Percentiles rank a stretch among this genome's conserved stretches.
Evolutionary conservation across 441 rosid species (phyloP).

Genomic region (Adansonia gregorii): DNA sequence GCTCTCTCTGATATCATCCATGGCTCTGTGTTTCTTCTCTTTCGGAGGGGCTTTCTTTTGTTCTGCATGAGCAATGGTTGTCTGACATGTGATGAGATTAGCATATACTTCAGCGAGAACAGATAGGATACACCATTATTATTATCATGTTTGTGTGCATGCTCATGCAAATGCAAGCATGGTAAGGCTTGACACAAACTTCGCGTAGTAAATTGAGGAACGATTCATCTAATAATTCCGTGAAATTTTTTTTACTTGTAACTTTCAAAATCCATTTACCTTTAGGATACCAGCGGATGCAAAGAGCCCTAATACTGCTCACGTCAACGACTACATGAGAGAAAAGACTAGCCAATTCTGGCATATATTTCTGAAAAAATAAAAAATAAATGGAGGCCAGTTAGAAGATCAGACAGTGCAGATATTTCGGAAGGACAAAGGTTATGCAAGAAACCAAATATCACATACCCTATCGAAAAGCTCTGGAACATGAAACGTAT

Average conservation of each 20-base stretch:
- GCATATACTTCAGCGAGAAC: neutral
- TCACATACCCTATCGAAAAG: neutral
- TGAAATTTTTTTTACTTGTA: neutral
- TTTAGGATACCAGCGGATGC: conserved; percentile 79
- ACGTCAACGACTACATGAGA: conserved; percentile 86
- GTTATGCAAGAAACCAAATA: too few relatives aligned
- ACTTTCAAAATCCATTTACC: conserved; percentile 46
- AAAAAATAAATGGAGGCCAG: conserved; percentile 25
- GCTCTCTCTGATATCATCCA: conserved; percentile 95
- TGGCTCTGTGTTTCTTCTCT: conserved; percentile 77
- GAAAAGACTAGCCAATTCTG: conserved; percentile 79
- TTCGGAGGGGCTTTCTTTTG: conserved; percentile 64
- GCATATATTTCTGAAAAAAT: conserved; percentile 85
- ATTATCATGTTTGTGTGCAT: neutral
- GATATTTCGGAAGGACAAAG: neutral
- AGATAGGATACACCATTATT: neutral
- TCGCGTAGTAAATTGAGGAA: neutral
- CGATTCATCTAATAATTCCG: conserved; percentile 7
- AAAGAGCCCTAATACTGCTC: conserved; percentile 82
- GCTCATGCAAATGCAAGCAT: neutral
- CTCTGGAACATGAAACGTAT: neutral
- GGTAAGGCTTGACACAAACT: neutral
- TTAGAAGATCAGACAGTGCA: conserved; percentile 11
- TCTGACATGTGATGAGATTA: neutral
- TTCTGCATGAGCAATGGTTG: conserved; percentile 46